Base-by-base conservation (phyloP, 768 basidiomycete genomes). In the Lactarius sanguifluus region DNA sequence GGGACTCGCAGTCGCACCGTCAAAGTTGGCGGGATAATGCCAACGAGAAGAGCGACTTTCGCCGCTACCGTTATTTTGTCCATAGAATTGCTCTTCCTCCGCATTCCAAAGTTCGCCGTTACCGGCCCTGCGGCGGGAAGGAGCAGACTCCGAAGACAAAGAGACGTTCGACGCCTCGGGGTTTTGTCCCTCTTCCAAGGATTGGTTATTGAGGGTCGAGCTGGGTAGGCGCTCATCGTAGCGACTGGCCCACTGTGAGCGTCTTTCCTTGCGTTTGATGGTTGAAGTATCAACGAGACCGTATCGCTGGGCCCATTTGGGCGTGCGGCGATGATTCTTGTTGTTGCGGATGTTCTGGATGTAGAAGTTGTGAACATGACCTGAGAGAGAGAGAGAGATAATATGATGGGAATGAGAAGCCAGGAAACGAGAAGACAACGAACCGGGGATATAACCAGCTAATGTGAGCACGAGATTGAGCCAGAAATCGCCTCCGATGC, bases 301-400 rank as follows among this genome's bases (percentile, higher is more conserved):
- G 76, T 93, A 93, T 69, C 89, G 85, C 77, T 91, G 82, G 0
- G 89, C 90, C 96, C 96, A 98, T 77, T 97, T 96, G 23, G 96
- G 96, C n/a, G 96, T 97, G 54, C 96, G 87, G 16, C 83, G 81
- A 74, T 91, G 85, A 72, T 86, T 96, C 82, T 96, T 93, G 81
- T 98, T 98, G 79, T 97, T 98, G 64, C 96, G 83, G 70, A 98
- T 87, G 77, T 97, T 97, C 88, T 98, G 91, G 66, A 94, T 92
- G 79, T 94, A 94, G 75, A 94, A 94, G 71, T 96, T 97, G 79
- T 98, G 96, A 62, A 79, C 86, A 75, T 98, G 95, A 25, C 93
- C 92, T 88, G 74, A 60, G 71, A 54, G 36, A 34, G 28, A 34
- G 28, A 28, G 34, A 38, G 45, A 13, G 54, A 66, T 45, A 54